phyloP scores from a whole-genome alignment of 2,329 filamentous ascomycete species.

The Talaromyces sp. region DNA sequence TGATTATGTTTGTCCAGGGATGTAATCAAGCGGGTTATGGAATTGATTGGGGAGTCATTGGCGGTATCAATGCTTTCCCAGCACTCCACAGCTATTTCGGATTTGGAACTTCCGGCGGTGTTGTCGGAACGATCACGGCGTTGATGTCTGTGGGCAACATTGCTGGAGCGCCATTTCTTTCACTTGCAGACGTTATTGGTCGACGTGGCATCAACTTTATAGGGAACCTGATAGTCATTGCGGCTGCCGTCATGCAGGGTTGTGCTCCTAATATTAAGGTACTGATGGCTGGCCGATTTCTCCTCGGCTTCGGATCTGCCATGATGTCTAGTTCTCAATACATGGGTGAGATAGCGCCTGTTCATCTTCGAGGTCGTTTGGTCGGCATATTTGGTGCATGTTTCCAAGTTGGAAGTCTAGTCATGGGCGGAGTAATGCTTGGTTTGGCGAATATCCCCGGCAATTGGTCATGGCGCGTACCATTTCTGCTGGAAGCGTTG shows the following conservation, averaged over 20 bases:
- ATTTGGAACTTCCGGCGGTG: conserved; percentile 41
- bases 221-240: conserved; percentile 46
- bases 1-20: conserved; percentile 48
- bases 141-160: conserved; percentile 50
- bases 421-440: conserved; percentile 45
- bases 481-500: conserved; percentile 47
- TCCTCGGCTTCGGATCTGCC: conserved; percentile 37
- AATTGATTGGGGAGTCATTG: conserved; percentile 51
- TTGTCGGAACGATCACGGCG: conserved; percentile 46
- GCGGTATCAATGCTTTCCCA: conserved; percentile 44
- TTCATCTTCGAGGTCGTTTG: conserved; percentile 41
- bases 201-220: conserved; percentile 50
- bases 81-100: conserved; percentile 47
- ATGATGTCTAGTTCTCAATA: conserved; percentile 41
- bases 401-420: conserved; percentile 46
- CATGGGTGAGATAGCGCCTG: conserved; percentile 36
- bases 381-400: conserved; percentile 50
- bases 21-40: conserved; percentile 50
- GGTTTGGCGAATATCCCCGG: conserved; percentile 38
- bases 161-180: conserved; percentile 50
- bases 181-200: conserved; percentile 51
- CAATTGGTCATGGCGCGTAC: conserved; percentile 39
- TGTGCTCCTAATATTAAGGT: conserved; percentile 27
- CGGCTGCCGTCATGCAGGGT: conserved; percentile 43
- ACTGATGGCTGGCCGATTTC: conserved; percentile 40